These are phyloP conservation scores for Bocquillonia castaneifolia DNA, from an alignment of 441 rosid genomes.

Conservation along the genomic window DNA sequence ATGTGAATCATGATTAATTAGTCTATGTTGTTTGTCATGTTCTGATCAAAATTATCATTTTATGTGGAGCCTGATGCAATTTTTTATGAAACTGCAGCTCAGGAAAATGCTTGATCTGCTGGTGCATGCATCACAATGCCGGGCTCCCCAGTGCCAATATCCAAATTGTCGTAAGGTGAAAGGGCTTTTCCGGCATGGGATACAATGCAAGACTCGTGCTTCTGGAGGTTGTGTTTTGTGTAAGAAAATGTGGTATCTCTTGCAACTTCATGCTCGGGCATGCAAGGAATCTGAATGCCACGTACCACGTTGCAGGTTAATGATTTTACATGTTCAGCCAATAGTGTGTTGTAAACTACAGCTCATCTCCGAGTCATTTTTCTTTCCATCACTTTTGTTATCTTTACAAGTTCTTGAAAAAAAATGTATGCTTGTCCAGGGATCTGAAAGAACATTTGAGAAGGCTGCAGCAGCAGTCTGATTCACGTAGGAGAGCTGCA, in stretches of 20 bases:
- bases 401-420: too few species aligned
- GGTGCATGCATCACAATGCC: slow-evolving; percentile 97
- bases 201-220: slow-evolving; percentile 84
- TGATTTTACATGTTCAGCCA: slow-evolving; percentile 9
- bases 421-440: slow-evolving; percentile 36
- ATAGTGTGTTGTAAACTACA: neutral
- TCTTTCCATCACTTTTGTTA: neutral
- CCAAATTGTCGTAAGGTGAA: slow-evolving; percentile 98
- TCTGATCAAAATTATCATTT: neutral
- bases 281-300: slow-evolving; percentile 96
- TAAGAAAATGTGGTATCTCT: slow-evolving; percentile 98
- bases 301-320: slow-evolving; percentile 98
- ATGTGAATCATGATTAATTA: neutral
- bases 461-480: slow-evolving; percentile 97
- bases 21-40: neutral
- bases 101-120: slow-evolving; percentile 99
- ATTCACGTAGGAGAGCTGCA: slow-evolving; percentile 97
- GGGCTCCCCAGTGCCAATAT: slow-evolving; percentile 81
- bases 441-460: slow-evolving; percentile 92
- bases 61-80: slow-evolving; percentile 7
- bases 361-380: neutral
- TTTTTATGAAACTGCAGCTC: slow-evolving; percentile 55
- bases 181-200: slow-evolving; percentile 95
- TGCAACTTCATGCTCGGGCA: slow-evolving; percentile 98
- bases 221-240: slow-evolving; percentile 96